Base-by-base conservation (phyloP, 202 grass and related monocot genomes). In the Saccharum hybrid region DNA sequence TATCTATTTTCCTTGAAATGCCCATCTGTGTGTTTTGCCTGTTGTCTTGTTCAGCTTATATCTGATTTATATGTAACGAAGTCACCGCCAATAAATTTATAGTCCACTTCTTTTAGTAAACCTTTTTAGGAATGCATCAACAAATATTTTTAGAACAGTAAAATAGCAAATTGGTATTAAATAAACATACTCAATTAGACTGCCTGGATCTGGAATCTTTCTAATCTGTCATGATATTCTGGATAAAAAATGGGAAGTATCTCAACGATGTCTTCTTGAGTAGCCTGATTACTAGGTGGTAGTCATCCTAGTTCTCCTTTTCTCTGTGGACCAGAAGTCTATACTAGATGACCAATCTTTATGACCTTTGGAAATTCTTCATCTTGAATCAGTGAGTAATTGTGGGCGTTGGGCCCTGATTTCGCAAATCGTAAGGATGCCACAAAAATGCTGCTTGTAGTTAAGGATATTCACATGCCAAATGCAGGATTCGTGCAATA, bases 201-300 rank as follows among this genome's bases (percentile, higher is more conserved):
- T 60, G 11, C 11, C 37, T 85, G 16, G 39, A 59, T 78, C 14
- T 19, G 59, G 57, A 56, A 54, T 71, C 26, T 65, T 78, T 54
- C 7, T 28, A 71, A 15, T 54, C 28, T 57, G 18, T 21, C 15
- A 52, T 77, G 46, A 45, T 74, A 21, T 56, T 85, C 7, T 66
- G 71, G 26, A 10, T 63, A 45, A 22, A 52, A 43, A 6, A 30
- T 65, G 71, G 70, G 5, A 38, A 54, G 21, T 74, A 28, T 66
- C 26, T 48, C 22, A 78, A 71, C n/a, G 28, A 64, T 64, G 12
- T 56, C 13, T 57, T 84, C 59, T 81, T 8, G 41, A 69, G 42
- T 56, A 28, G 60, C 77, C 7, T 43, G 14, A 72, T 76, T 10
- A 41, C 54, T 62, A 5, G 41, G 28, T 62, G 26, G 26, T 30